Base-by-base conservation (phyloP, 164 flowering plant species). In the Liriodendron chinense region DNA sequence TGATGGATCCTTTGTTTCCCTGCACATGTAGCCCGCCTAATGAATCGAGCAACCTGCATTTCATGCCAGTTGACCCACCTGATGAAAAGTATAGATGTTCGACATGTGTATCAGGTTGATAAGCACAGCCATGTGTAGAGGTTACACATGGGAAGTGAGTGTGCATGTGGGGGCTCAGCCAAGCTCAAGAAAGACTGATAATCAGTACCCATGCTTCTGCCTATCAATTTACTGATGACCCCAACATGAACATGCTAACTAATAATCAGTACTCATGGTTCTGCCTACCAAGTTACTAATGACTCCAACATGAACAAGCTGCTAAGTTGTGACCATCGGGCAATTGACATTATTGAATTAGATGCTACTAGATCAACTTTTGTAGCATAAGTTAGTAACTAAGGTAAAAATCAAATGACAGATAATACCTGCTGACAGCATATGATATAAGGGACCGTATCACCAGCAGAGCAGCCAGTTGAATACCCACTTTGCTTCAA, bases 371-470 rank as follows among this genome's bases (percentile, higher is more conserved):
- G 6, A 1, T 1, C n/a, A 57, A 57, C 62, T 13, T 57, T 57
- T 20, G n/a, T 13, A 13, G 62, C 18, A 13, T 13, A 57, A 20
- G n/a, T 3, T 57, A 57, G 62, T 14, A 57, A 57, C n/a, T 57
- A 20, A 13, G n/a, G 2, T 13, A 57, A 63, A 63, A 6, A 63
- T 22, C 25, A 22, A 21, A 43, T 20, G 10, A 48, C 73, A 34
- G 43, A 76, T 20, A 23, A 48, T 77, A 83, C 99, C 97, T 89
- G 93, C 81, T 94, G 97, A 81, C 89, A 87, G 84, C 99, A 96
- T 78, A 96, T 92, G 63, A 96, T 79, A 70, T 96, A 96, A 47
- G 98, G 97, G 59, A 96, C 87, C 1, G 99, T 92, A 82, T 96
- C 99, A 61, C 97, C 97, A 77, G 89, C 90, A 72, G 91, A 88